Conservation (phyloP, 768 basidiomycete species). For the Ramaria rubella region DNA sequence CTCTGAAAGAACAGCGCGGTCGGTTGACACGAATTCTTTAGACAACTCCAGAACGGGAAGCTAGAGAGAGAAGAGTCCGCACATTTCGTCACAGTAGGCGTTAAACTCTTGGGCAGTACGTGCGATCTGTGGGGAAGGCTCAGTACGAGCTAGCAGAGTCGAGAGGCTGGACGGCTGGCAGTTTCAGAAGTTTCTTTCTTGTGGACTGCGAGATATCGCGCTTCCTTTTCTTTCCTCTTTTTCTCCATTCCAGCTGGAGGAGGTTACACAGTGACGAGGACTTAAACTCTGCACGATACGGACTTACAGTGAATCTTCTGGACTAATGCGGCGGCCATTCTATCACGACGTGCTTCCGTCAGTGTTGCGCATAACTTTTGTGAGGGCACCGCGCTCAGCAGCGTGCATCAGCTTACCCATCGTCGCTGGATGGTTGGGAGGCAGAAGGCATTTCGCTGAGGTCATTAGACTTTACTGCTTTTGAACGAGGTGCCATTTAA, state of each 20-base stretch:
- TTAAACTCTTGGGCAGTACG: conserved; percentile 3
- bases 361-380: too few relatives aligned
- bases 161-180: not conserved
- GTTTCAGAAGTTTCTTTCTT: not conserved
- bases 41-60: not conserved
- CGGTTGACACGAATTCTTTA: not conserved
- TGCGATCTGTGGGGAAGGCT: not conserved
- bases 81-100: conserved; percentile 5
- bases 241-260: not conserved
- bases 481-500: not conserved
- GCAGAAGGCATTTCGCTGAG: not conserved
- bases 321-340: conserved; percentile 1
- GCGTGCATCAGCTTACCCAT: not conserved
- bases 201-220: not conserved
- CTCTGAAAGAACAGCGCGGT: not conserved
- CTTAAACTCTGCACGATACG: too few relatives aligned
- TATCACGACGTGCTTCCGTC: not conserved
- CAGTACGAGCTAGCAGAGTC: not conserved
- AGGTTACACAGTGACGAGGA: not conserved
- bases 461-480: not conserved
- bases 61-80: not conserved
- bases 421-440: conserved; percentile 3
- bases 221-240: conserved; percentile 3
- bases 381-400: not conserved
- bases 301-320: conserved; percentile 7